Conservation (phyloP, 1,284 basidiomycete species). For the Fomitopsis palustris region DNA sequence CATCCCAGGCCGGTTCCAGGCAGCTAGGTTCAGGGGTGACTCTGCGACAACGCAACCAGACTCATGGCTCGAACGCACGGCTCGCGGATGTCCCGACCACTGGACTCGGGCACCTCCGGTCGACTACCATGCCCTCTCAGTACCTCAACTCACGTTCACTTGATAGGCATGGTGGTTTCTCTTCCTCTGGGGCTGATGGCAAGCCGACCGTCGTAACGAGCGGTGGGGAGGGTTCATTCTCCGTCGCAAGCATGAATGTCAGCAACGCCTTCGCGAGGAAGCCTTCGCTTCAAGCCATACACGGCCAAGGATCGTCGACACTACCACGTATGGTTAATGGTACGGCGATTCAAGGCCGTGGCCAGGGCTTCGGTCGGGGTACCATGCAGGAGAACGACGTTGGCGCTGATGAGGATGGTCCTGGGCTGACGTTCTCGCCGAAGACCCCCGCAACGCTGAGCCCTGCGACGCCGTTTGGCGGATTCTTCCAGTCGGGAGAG, state of each 20-base stretch:
- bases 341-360: conserved; percentile 6
- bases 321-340: neutral
- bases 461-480: conserved; percentile 35
- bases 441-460: conserved; percentile 35
- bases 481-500: conserved; percentile 29
- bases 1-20: conserved; percentile 5
- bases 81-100: conserved; percentile 11
- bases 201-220: neutral
- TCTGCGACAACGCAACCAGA: conserved; percentile 27
- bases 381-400: conserved; percentile 11
- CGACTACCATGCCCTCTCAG: conserved; percentile 27
- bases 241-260: neutral
- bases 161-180: conserved; percentile 3
- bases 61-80: conserved; percentile 18
- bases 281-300: neutral
- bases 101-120: conserved; percentile 15
- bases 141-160: conserved; percentile 13
- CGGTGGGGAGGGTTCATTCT: neutral
- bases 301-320: neutral
- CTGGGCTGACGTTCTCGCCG: conserved; percentile 34
- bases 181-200: neutral
- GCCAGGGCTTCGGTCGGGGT: neutral
- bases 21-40: conserved; percentile 12
- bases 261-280: neutral
- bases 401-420: conserved; percentile 23